These are phyloP conservation scores for Helianthus tuberosus DNA, from an alignment of 129 eudicot species.

Conservation along the genomic window DNA sequence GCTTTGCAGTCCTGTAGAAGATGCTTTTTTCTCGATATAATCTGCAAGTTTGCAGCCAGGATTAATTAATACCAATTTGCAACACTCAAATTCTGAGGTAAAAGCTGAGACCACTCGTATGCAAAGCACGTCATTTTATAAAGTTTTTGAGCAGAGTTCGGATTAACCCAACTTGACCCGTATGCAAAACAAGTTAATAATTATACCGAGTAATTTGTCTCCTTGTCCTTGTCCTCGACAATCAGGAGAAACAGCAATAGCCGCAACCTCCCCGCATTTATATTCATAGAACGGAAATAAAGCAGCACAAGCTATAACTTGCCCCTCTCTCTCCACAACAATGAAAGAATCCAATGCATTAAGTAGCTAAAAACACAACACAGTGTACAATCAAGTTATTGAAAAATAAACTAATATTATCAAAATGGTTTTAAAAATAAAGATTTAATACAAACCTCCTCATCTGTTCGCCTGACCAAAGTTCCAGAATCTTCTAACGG, in stretches of 20 bases:
- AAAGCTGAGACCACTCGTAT: background rate
- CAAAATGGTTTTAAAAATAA: background rate
- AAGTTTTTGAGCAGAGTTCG: background rate
- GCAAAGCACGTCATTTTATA: background rate
- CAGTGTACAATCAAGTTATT: constrained; percentile 9
- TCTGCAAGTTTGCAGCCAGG: constrained; percentile 48
- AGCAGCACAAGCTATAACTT: constrained; percentile 92
- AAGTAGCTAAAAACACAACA: constrained; percentile 49
- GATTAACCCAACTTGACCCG: constrained; percentile 1
- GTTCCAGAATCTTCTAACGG: constrained; percentile 94
- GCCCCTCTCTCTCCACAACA: constrained; percentile 98
- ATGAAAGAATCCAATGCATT: constrained; percentile 66
- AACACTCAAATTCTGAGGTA: background rate
- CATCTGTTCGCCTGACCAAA: constrained; percentile 77
- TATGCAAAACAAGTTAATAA: background rate
- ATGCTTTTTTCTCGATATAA: constrained; percentile 91
- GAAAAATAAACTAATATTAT: constrained; percentile 1
- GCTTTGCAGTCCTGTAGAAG: constrained; percentile 70
- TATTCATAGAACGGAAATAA: constrained; percentile 76
- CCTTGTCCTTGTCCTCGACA: constrained; percentile 99
- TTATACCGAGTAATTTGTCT: constrained; percentile 90
- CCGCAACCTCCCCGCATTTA: constrained; percentile 92
- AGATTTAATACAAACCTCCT: constrained; percentile 54
- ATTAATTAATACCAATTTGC: background rate
- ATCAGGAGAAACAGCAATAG: constrained; percentile 97